Evolutionary conservation across 1,139 yeast genomes (phyloP).

Genomic region (Ogataea hybrid): DNA sequence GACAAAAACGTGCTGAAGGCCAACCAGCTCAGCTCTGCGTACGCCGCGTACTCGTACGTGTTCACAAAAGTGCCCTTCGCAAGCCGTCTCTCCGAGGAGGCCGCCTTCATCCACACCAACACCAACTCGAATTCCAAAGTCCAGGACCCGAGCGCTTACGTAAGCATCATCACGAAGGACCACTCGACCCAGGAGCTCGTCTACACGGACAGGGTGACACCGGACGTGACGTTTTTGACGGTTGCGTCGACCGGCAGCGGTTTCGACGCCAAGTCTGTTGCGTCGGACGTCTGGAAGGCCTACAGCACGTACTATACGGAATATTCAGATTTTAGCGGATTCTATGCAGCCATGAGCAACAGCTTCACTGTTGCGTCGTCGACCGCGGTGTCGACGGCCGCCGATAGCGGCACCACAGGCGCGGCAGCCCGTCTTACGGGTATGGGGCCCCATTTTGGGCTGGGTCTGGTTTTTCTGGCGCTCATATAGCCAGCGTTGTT

Average conservation of each 20-base stretch:
- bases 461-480: slow-evolving; percentile 2
- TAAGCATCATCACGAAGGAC: slow-evolving; percentile 11
- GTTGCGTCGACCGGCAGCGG: background rate
- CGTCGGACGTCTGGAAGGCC: slow-evolving; percentile 6
- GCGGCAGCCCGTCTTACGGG: slow-evolving; percentile 1
- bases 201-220: slow-evolving; percentile 4
- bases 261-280: slow-evolving; percentile 2
- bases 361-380: slow-evolving; percentile 2
- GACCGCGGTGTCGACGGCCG: slow-evolving; percentile 1
- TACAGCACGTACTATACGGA: slow-evolving; percentile 8
- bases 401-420: background rate
- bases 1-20: background rate
- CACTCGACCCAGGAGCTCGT: slow-evolving; percentile 3
- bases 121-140: slow-evolving; percentile 8
- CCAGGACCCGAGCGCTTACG: slow-evolving; percentile 7
- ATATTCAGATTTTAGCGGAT: slow-evolving; percentile 4
- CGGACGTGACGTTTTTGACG: slow-evolving; percentile 1
- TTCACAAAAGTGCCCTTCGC: slow-evolving; percentile 15
- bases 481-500: slow-evolving; percentile 2
- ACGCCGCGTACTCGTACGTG: slow-evolving; percentile 10
- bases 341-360: slow-evolving; percentile 7
- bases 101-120: slow-evolving; percentile 11
- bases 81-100: slow-evolving; percentile 10
- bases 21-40: slow-evolving; percentile 4
- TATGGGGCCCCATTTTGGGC: background rate